Percentiles rank a stretch among this genome's conserved stretches.
These are phyloP conservation scores for Ilyonectria robusta DNA, from an alignment of 2,329 filamentous ascomycete genomes.

Conservation along the genomic window DNA sequence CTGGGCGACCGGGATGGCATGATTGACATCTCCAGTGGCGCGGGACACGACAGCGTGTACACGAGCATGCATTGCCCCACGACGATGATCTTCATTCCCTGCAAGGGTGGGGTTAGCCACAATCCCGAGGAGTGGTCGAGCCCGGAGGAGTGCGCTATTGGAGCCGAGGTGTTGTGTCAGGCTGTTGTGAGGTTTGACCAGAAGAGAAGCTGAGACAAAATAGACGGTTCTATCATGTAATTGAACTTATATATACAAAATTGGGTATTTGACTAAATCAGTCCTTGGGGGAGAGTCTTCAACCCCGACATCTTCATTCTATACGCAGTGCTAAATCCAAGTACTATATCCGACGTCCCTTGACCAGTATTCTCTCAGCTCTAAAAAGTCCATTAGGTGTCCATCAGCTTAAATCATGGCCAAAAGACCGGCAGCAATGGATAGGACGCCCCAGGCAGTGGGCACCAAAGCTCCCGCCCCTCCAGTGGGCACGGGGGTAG, in stretches of 20 bases:
- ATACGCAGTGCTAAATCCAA: background rate
- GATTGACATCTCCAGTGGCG: slow-evolving; percentile 54
- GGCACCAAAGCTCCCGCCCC: slow-evolving; percentile 9
- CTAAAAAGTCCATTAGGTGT: too few relatives aligned
- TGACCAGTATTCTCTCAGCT: too few relatives aligned
- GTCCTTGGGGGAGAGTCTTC: background rate
- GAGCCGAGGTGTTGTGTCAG: slow-evolving; percentile 43
- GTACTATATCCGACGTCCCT: background rate
- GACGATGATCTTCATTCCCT: slow-evolving; percentile 57
- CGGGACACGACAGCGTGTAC: slow-evolving; percentile 57
- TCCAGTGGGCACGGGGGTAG: slow-evolving; percentile 1
- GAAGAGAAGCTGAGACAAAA: slow-evolving; percentile 28
- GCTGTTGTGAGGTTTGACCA: slow-evolving; percentile 44
- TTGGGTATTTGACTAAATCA: background rate
- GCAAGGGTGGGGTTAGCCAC: slow-evolving; percentile 55
- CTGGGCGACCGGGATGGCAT: slow-evolving; percentile 60
- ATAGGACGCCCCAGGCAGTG: background rate
- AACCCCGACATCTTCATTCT: too few relatives aligned
- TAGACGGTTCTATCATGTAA: background rate
- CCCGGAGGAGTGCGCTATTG: slow-evolving; percentile 52
- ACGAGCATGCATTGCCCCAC: slow-evolving; percentile 52
- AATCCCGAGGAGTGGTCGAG: slow-evolving; percentile 54
- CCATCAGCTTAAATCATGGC: slow-evolving; percentile 2
- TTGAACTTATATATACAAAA: background rate
- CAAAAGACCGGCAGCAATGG: background rate